Conservation (phyloP, 106 monocot species). For the Dactylorhiza incarnata region DNA sequence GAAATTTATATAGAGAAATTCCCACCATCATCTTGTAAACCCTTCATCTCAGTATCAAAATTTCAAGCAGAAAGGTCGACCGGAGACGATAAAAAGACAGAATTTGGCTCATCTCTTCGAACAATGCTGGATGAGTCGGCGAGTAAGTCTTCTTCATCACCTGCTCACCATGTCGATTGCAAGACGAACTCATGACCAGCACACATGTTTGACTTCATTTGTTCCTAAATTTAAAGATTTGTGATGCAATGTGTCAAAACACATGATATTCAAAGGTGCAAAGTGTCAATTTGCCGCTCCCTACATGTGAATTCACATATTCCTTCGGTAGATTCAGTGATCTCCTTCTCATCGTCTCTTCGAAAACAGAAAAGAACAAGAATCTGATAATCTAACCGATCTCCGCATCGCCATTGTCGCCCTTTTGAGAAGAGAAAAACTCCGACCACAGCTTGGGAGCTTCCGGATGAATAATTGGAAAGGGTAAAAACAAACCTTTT, state of each 20-base stretch:
- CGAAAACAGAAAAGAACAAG: neutral
- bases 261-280: neutral
- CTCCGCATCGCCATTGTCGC: constrained; percentile 13
- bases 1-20: too few species aligned
- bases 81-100: too few species aligned
- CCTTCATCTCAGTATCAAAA: too few species aligned
- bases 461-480: constrained; percentile 59
- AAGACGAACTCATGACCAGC: neutral
- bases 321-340: neutral
- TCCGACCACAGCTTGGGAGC: constrained; percentile 91
- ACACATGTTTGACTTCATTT: neutral
- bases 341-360: neutral
- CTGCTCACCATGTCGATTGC: neutral
- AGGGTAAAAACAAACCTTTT: constrained; percentile 64
- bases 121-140: neutral
- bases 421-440: constrained; percentile 42
- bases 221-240: neutral
- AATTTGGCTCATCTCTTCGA: too few species aligned
- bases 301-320: neutral
- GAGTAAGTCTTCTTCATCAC: neutral
- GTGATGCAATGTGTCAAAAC: neutral
- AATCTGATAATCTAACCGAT: neutral
- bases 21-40: too few species aligned
- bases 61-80: too few species aligned
- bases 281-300: too few species aligned